A percentile compares a stretch with the other conserved stretches of the same genome.
These are phyloP conservation scores for Escallonia rubra DNA, from an alignment of 129 eudicot genomes.

Conservation along the genomic window DNA sequence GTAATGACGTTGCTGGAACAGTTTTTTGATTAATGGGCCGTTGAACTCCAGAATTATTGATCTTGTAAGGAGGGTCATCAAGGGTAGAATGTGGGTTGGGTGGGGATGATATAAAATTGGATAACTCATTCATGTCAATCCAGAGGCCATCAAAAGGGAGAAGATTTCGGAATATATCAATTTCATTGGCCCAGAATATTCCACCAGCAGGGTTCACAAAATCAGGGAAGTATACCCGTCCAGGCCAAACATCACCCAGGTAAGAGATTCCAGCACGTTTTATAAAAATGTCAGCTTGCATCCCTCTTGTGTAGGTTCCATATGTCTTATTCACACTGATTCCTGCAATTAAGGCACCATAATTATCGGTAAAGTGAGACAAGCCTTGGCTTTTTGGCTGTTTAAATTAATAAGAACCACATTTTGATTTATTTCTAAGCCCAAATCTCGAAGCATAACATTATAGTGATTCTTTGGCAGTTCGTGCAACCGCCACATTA, in stretches of 20 bases:
- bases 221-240: slow-evolving; percentile 69
- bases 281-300: slow-evolving; percentile 64
- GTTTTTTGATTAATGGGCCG: slow-evolving; percentile 44
- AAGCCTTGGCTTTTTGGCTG: too few species aligned
- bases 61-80: slow-evolving; percentile 74
- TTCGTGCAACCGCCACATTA: too few species aligned
- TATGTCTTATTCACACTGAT: slow-evolving; percentile 60
- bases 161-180: slow-evolving; percentile 42
- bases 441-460: too few species aligned
- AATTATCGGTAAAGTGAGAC: too few species aligned
- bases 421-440: too few species aligned
- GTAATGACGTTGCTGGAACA: slow-evolving; percentile 64
- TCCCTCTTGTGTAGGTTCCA: slow-evolving; percentile 68
- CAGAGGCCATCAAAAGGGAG: slow-evolving; percentile 78
- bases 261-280: slow-evolving; percentile 68
- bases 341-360: slow-evolving; percentile 28
- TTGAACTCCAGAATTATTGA: slow-evolving; percentile 49
- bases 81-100: slow-evolving; percentile 48
- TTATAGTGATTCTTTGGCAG: too few species aligned
- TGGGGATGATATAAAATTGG: slow-evolving; percentile 69
- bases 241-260: slow-evolving; percentile 84
- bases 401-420: too few species aligned
- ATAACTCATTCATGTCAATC: slow-evolving; percentile 89
- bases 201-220: slow-evolving; percentile 59
- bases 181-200: slow-evolving; percentile 63